These are phyloP conservation scores for Arabidopsis hybrid DNA, from an alignment of 441 rosid genomes.

Conservation along the genomic window DNA sequence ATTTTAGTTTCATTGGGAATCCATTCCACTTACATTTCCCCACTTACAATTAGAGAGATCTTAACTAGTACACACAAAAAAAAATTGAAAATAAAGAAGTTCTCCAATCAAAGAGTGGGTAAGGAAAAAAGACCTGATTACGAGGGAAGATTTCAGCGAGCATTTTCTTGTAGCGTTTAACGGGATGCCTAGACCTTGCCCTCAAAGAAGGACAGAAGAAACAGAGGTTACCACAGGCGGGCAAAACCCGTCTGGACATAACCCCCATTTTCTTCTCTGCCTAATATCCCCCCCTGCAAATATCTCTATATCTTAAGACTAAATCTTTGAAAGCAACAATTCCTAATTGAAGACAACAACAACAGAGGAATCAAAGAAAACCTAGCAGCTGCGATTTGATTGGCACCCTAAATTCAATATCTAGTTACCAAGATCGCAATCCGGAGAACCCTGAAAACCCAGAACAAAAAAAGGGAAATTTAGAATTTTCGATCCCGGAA, in stretches of 20 bases:
- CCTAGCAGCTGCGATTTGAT: conserved; percentile 32
- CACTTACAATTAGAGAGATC: neutral
- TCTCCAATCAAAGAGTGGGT: neutral
- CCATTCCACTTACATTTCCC: neutral
- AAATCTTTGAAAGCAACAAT: neutral
- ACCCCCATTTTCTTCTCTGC: conserved; percentile 74
- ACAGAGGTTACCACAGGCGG: conserved; percentile 95
- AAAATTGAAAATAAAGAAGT: neutral
- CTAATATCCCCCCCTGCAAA: conserved; percentile 42
- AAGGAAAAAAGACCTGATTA: conserved; percentile 62
- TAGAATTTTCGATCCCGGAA: neutral
- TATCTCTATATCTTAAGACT: neutral
- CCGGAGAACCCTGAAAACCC: conserved; percentile 46
- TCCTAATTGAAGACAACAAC: neutral
- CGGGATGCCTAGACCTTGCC: conserved; percentile 96
- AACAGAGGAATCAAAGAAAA: neutral
- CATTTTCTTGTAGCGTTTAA: conserved; percentile 92
- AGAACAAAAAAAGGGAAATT: neutral
- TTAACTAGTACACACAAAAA: neutral
- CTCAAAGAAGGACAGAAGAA: conserved; percentile 93
- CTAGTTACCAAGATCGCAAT: conserved; percentile 53
- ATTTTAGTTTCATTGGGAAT: neutral
- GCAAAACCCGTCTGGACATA: conserved; percentile 91
- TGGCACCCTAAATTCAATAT: conserved; percentile 22
- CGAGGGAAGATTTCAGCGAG: conserved; percentile 87